Percentiles rank a stretch among this genome's conserved stretches.
Conservation (phyloP, 1,284 basidiomycete species). For the Cutaneotrichosporon cutaneum region DNA sequence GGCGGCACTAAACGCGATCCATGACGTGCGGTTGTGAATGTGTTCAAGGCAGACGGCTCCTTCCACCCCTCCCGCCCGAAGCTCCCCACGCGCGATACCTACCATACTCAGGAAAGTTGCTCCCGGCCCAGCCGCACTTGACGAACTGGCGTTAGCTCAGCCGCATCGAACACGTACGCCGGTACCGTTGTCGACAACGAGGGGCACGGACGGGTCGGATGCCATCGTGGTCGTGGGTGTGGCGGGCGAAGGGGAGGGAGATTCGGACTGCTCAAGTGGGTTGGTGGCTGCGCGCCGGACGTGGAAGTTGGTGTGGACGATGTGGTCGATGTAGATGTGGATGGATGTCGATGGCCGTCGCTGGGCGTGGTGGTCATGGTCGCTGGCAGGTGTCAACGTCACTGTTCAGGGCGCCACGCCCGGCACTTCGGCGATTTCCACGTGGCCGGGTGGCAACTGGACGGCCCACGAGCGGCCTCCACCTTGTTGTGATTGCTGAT, state of each 20-base stretch:
- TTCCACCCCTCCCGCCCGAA: too few relatives aligned
- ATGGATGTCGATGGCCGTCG: background rate
- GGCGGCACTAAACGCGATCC: too few relatives aligned
- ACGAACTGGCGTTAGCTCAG: conserved; percentile 67
- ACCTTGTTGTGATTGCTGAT: background rate
- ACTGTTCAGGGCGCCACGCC: conserved; percentile 4
- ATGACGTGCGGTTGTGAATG: too few relatives aligned
- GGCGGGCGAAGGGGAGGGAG: conserved; percentile 1
- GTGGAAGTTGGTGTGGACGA: background rate
- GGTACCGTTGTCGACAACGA: conserved; percentile 97
- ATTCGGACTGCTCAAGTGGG: background rate
- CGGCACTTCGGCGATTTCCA: background rate
- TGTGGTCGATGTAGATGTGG: conserved; percentile 1
- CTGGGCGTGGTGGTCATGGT: background rate
- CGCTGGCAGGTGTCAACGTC: conserved; percentile 3
- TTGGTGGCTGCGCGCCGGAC: background rate
- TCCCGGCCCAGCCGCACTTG: conserved; percentile 96
- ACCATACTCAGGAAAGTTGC: conserved; percentile 98
- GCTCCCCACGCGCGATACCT: conserved; percentile 32
- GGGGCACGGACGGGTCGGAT: conserved; percentile 56
- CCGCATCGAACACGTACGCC: conserved; percentile 64
- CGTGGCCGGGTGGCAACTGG: conserved; percentile 8
- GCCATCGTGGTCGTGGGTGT: conserved; percentile 23
- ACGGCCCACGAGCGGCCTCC: too few relatives aligned
- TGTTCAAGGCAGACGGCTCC: too few relatives aligned